A percentile compares a stretch with the other conserved stretches of the same genome.
phyloP scores from a whole-genome alignment of 1,284 basidiomycete species.

The Cystobasidium sp. region DNA sequence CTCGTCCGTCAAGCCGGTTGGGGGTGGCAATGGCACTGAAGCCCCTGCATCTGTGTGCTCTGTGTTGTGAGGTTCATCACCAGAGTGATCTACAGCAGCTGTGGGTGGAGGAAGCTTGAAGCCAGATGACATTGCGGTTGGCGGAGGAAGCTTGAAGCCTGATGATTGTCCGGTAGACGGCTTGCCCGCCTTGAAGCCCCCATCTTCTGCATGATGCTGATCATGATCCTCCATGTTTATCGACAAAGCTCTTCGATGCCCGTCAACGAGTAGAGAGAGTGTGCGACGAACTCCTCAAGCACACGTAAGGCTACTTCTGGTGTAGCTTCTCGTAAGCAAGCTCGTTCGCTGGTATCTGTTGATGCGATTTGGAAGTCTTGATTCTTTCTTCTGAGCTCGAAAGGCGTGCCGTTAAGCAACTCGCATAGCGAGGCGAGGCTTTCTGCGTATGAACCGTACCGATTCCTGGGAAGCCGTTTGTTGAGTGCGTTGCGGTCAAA shows the following conservation, averaged over 20 bases:
- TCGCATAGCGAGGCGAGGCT: constrained; percentile 12
- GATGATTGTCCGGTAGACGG: constrained; percentile 24
- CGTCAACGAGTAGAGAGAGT: too few species aligned
- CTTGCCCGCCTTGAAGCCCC: not conserved
- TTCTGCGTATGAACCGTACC: not conserved
- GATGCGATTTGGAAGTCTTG: not conserved
- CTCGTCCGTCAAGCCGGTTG: constrained; percentile 21
- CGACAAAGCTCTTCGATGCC: not conserved
- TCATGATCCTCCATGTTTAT: constrained; percentile 14
- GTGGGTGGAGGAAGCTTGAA: constrained; percentile 41
- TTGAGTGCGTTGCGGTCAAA: too few species aligned
- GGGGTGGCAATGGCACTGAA: constrained; percentile 28
- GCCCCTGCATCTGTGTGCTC: constrained; percentile 4
- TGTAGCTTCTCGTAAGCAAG: too few species aligned
- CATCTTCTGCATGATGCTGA: not conserved
- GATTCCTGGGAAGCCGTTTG: too few species aligned
- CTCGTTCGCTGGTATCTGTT: not conserved
- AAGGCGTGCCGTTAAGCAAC: not conserved
- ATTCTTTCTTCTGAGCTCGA: not conserved
- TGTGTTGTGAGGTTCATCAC: not conserved
- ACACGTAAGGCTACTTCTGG: too few species aligned
- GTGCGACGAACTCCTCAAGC: too few species aligned
- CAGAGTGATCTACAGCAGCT: not conserved
- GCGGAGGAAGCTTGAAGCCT: constrained; percentile 40
- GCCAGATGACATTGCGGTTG: constrained; percentile 25